Conservation (phyloP, 192 early-diverging fungal genomes). For the Chytriomyces sp. region DNA sequence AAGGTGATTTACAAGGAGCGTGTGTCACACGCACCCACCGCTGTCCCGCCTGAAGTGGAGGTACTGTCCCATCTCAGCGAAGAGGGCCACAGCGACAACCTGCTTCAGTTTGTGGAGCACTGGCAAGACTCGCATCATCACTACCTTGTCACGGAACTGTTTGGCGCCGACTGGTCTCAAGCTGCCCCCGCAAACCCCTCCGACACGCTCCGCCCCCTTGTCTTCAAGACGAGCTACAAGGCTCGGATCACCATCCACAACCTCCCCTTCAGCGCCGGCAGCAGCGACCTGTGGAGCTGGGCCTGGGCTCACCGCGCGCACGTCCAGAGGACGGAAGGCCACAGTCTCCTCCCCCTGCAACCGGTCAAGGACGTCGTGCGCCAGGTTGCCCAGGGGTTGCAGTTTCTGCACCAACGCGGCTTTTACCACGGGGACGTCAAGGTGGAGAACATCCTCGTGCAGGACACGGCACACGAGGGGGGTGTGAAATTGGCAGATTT, state of each 20-base stretch:
- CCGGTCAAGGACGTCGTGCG: too few relatives aligned
- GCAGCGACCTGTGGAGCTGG: too few relatives aligned
- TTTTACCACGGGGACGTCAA: constrained; percentile 61
- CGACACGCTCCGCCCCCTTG: too few relatives aligned
- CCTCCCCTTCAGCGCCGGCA: constrained; percentile 2
- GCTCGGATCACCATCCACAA: background rate
- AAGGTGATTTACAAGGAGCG: too few relatives aligned
- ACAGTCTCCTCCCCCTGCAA: constrained; percentile 3
- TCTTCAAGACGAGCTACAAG: background rate
- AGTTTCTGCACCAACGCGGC: constrained; percentile 47
- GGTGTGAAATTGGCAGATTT: constrained; percentile 17
- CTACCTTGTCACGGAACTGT: too few relatives aligned
- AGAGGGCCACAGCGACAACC: too few relatives aligned
- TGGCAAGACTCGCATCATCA: too few relatives aligned
- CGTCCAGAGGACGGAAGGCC: background rate
- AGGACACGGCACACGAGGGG: background rate
- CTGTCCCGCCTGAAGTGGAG: too few relatives aligned
- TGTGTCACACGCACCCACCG: too few relatives aligned
- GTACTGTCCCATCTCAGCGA: too few relatives aligned
- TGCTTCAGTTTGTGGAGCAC: too few relatives aligned
- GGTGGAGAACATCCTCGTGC: constrained; percentile 59
- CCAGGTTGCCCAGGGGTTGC: constrained; percentile 46
- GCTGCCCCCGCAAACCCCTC: too few relatives aligned
- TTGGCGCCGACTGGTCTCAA: constrained; percentile 25
- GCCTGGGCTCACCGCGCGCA: constrained; percentile 8